phyloP scores from a whole-genome alignment of 2,329 filamentous ascomycete species.

The Daldinia sp. region DNA sequence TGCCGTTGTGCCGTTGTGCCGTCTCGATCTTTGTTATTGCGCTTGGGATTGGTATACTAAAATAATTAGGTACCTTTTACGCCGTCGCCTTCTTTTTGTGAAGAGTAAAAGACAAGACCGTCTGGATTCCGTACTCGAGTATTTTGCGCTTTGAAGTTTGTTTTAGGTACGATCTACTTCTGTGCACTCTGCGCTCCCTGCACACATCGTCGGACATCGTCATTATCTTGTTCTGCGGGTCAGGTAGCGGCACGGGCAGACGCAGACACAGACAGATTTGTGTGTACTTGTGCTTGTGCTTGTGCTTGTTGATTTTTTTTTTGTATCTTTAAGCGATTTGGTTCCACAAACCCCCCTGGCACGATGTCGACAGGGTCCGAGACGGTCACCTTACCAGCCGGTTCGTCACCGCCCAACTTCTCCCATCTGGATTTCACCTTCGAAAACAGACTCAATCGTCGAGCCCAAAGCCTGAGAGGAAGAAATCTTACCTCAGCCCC shows the following conservation, averaged over 20 bases:
- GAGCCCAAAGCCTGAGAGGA: constrained; percentile 53
- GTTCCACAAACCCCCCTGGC: constrained; percentile 38
- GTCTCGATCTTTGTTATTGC: neutral
- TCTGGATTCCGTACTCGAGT: constrained; percentile 20
- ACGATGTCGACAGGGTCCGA: constrained; percentile 38
- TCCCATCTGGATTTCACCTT: constrained; percentile 24
- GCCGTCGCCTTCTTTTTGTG: constrained; percentile 12
- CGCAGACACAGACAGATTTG: neutral
- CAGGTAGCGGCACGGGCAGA: constrained; percentile 11
- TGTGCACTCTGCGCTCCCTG: constrained; percentile 20
- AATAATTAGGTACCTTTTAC: neutral
- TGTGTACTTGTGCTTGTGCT: constrained; percentile 20
- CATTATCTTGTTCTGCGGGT: constrained; percentile 24
- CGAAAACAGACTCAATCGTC: constrained; percentile 29
- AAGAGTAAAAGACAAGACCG: neutral
- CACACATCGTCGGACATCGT: constrained; percentile 22
- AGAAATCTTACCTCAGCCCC: constrained; percentile 49
- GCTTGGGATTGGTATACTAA: neutral
- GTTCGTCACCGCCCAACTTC: constrained; percentile 46
- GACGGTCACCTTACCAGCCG: constrained; percentile 40
- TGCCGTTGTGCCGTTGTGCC: neutral
- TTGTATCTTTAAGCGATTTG: constrained; percentile 37
- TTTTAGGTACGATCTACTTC: constrained; percentile 27
- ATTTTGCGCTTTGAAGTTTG: constrained; percentile 30
- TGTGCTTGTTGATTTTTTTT: constrained; percentile 11